Base-by-base conservation (phyloP, 768 basidiomycete species). In the Phaffia australis region DNA sequence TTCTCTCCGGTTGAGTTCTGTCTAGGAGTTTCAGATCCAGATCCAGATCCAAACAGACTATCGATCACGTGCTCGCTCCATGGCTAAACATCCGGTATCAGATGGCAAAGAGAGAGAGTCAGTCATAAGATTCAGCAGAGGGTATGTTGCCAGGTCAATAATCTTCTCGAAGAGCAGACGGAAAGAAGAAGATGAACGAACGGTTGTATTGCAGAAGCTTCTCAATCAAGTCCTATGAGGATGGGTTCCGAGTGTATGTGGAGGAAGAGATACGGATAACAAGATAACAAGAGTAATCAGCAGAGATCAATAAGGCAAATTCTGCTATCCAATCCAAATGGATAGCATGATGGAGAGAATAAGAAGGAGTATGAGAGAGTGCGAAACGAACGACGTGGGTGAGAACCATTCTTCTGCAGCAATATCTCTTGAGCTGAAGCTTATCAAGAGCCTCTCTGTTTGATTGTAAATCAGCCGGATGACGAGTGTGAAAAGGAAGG, bases 201-300 rank as follows among this genome's bases (percentile, higher is more conserved):
- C 92, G 91, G 77, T 93, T 94, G 76, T 94, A 98, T 73, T 94
- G 90, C 27, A 98, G 80, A 21, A 97, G 81, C 77, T 97, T 97
- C 78, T 97, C 94, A 71, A 97, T 97, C 70, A 97, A 81, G 78
- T 97, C 94, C 94, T 77, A 65, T 49, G 18, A 25, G n/a, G n/a
- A 32, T 3, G 19, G 21, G 25, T 23, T 32, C 71, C 69, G 70
- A 70, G 68, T 59, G 2, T 25, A 47, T 11, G 60, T 9, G 14
- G 3, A 23, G 16, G 30, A 29, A 2, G 23, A n/a, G 1, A 48
- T 14, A 11, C 4, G 21, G 46, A 21, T 1, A 56, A 21, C 11
- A 32, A 27, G 18, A 15, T 18, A 35, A 65, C 57, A 25, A 19
- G 1, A 60, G 56, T 7, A 2, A 51, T 16, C 42, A 2, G 48